A percentile compares a stretch with the other conserved stretches of the same genome.
Conservation (phyloP, 2,329 filamentous ascomycete genomes). For the Penicillium fuscoglaucum region DNA sequence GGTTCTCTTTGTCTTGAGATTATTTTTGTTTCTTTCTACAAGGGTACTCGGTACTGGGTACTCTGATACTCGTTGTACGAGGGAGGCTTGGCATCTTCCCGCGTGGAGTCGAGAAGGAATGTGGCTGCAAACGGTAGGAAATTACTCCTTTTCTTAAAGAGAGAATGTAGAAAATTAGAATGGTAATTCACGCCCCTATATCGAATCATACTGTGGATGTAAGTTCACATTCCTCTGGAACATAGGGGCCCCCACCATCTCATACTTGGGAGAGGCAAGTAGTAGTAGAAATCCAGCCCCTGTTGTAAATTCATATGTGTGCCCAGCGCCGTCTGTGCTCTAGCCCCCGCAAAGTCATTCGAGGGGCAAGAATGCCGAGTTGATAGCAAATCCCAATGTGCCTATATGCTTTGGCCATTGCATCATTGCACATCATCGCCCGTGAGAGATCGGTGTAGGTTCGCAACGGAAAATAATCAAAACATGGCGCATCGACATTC, state of each 20-base stretch:
- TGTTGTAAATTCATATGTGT: constrained; percentile 7
- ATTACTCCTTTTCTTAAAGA: not conserved
- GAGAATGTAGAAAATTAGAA: constrained; percentile 1
- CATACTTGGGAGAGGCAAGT: constrained; percentile 5
- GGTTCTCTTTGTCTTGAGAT: not conserved
- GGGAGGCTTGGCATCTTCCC: constrained; percentile 15
- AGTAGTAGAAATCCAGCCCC: not conserved
- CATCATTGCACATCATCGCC: constrained; percentile 6
- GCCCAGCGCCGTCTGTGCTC: constrained; percentile 9
- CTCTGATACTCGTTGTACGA: not conserved
- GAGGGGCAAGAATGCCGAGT: constrained; percentile 9
- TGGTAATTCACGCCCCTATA: not conserved
- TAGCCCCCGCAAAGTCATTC: constrained; percentile 3
- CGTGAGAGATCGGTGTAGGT: not conserved
- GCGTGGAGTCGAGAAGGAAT: constrained; percentile 12
- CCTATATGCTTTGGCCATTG: not conserved
- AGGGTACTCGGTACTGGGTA: not conserved
- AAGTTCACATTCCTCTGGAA: constrained; percentile 15
- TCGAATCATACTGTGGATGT: not conserved
- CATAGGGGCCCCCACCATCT: constrained; percentile 1
- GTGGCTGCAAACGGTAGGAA: constrained; percentile 12
- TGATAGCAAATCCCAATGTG: not conserved
- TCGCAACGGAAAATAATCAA: not conserved
- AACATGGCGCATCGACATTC: not conserved
- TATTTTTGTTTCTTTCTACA: not conserved